Base-by-base conservation (phyloP, 1,284 basidiomycete genomes). In the Bondarzewia mesenterica region DNA sequence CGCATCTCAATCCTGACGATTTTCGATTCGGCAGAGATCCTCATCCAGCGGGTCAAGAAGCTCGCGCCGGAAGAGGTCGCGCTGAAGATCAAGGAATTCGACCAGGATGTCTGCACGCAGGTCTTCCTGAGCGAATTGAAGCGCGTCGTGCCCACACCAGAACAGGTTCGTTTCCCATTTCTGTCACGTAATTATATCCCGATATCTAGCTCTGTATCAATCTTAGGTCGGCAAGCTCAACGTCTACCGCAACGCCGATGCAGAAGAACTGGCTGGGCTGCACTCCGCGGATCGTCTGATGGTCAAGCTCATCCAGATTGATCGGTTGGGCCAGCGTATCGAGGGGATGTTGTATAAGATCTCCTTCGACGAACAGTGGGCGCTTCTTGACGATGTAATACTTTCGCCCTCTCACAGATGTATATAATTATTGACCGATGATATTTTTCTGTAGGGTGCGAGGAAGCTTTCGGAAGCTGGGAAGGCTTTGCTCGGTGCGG, bases 271-370 rank as follows among this genome's bases (percentile, higher is more conserved):
- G 16, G 83, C 83, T 36, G 78, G 82, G 41, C 73, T 99, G 25
- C 95, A 98, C 68, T 87, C 90, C 3, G 89, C 96, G 7, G 95
- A 99, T 69, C 82, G 96, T 21, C 78, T 99, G 39, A 94, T 99
- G 83, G 93, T 99, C 35, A 88, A 96, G 57, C 74, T 98, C 38
- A 96, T 99, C 62, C 93, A 97, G 62, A 93, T 98, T 39, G 85
- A 96, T 40, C 87, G 93, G 46, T 74, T 99, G n/a, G 80, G 77
- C 22, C 88, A 92, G 43, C 85, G 96, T 22, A 86, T 98, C 53
- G 85, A 96, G 60, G 88, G 93, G 12, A 94, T 99, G 92, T 72
- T 98, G 36, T 98, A 93, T 68, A 85, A 84, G 58, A 81, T 82
- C 50, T 78, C 80, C 22, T 96, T 95, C 62, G 85, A 90, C 5